Evolutionary conservation across 352 stramenopile genomes (phyloP).

Genomic region (Globisporangium yorkense): DNA sequence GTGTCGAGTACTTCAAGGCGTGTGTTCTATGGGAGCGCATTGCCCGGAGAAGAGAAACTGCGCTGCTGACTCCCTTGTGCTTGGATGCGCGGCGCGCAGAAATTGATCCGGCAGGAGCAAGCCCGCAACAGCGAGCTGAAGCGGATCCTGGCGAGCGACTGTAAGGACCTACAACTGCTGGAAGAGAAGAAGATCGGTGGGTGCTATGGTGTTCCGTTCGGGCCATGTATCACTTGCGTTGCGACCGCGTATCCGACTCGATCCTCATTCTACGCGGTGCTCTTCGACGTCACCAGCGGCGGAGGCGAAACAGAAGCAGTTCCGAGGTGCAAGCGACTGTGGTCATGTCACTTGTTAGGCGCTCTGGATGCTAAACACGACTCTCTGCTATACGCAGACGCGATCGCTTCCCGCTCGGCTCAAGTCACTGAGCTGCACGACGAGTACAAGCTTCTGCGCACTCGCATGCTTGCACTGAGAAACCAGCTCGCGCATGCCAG

Average conservation of each 20-base stretch:
- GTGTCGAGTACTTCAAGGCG: constrained; percentile 56
- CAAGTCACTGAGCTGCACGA: constrained; percentile 24
- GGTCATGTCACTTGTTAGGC: background rate
- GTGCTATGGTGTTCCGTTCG: background rate
- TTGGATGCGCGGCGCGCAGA: constrained; percentile 14
- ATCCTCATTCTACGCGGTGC: background rate
- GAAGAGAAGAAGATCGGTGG: constrained; percentile 44
- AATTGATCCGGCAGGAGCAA: constrained; percentile 35
- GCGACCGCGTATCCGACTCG: background rate
- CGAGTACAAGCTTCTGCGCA: constrained; percentile 24
- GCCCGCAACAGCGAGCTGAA: constrained; percentile 31
- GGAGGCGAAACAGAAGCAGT: constrained; percentile 35
- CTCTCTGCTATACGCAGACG: constrained; percentile 16
- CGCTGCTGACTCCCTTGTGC: background rate
- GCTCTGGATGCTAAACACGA: background rate
- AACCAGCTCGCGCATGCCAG: constrained; percentile 21
- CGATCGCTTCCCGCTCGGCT: constrained; percentile 22
- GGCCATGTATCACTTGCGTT: background rate
- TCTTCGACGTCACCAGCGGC: constrained; percentile 18
- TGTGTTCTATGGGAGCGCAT: no score
- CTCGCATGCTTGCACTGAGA: constrained; percentile 26
- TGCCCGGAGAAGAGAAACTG: no score
- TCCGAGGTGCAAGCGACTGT: constrained; percentile 19
- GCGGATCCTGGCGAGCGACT: constrained; percentile 16
- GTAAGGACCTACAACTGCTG: constrained; percentile 25